Evolutionary conservation across 2,329 filamentous ascomycete genomes (phyloP), one percentile per base, ranked within the genome.

Genomic region (Ophiostoma australiae): DNA sequence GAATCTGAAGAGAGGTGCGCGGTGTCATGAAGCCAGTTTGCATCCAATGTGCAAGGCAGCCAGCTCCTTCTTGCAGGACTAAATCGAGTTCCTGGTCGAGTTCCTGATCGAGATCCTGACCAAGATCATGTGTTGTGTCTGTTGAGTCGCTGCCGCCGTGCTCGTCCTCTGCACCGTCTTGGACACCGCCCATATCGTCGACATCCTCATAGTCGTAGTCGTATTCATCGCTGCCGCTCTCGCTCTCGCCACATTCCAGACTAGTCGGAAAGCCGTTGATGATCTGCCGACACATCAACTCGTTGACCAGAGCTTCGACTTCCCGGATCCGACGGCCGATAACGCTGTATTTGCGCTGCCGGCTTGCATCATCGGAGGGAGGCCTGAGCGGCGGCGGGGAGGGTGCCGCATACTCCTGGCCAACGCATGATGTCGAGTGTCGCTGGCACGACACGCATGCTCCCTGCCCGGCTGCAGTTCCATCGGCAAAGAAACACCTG

Each of bases 391-490:
- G 58, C 31, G 69, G 39, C 15, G 58, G 70, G 15, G 72, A 70
- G 23, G 68, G 69, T 6, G 68, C 17, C 13, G 23, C 76, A 31
- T 79, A 79, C 48, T 84, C 82, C 72, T 86, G 84, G 70, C 82
- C 79, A 33, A 84, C 74, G 70, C 84, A 85, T 39, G 72, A 72
- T 0, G 79, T 77, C 0, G 80, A 78, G 1, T 84, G 80, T 3
- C 80, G 75, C 35, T 79, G 77, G 72, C 85, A 87, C 2, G 79
- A 80, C 39, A 81, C 76, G 70, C 85, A 86, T 1, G 80, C 74
- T 3, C 76, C 71, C 13, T 44, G 41, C 3, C 69, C 66, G 39
- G 8, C 13, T 23, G 17, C 31, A 8, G 20, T 31, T 6, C 13
- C 55, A 10, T 27, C 44, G 11, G 77, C 75, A 70, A 84, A 83